Evolutionary conservation across 208 protist genomes (phyloP), one percentile per base, ranked within the genome.

Genomic region (Trypanosoma mega): DNA sequence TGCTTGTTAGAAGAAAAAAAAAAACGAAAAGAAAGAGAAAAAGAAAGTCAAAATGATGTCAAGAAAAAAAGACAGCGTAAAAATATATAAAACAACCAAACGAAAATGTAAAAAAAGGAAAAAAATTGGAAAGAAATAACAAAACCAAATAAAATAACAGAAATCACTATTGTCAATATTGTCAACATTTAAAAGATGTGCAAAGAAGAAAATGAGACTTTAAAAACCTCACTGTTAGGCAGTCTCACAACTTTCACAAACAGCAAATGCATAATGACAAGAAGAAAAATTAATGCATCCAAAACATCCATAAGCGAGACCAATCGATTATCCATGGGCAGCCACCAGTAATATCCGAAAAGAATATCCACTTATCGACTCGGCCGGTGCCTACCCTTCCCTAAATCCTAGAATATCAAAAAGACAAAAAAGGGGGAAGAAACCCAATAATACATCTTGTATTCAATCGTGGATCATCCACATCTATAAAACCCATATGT

Each of bases 21-120:
- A 70, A 29, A 54, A 55, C 24, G 37, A 47, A 9, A 43, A 70
- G 70, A 65, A 76, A 53, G 70, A 65, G 45, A 69, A 74, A 18
- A 59, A 27, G 12, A 55, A 20, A 39, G 26, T 41, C 20, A 34
- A 21, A 48, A 46, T 37, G 2, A 29, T 26, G 14, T 21, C 3
- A 26, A 52, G 33, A 52, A 52, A 33, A 9, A 8, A 21, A 49
- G 11, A 5, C 20, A 41, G 16, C n/a, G 8, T 39, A 39, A 39
- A 39, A 39, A 39, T 39, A 39, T 39, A 39, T 16, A 39, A 16
- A 16, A 39, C 12, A 12, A 6, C 34, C 12, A 12, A 39, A 39
- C 12, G 39, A 41, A 41, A 12, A 41, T 23, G 16, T 2, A 21
- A 51, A 46, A 41, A 27, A 1, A 60, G 36, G 24, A 60, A 24